A percentile compares a stretch with the other conserved stretches of the same genome.
phyloP scores from a whole-genome alignment of 2,329 filamentous ascomycete genomes.

The Whalleya microplaca region DNA sequence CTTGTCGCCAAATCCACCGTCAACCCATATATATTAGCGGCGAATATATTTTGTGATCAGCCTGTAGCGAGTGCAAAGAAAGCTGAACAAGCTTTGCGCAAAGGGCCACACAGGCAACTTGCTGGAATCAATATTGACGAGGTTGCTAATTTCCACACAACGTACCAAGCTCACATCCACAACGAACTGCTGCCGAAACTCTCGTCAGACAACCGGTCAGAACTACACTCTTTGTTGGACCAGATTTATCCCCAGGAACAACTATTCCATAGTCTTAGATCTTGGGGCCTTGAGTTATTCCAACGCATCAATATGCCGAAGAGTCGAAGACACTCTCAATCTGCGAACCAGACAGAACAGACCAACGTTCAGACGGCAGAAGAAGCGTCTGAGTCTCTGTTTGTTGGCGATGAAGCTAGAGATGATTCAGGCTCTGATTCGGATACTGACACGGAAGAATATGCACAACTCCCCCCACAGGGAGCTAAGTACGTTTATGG shows the following conservation, averaged over 20 bases:
- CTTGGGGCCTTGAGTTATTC: slow-evolving; percentile 29
- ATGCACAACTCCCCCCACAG: slow-evolving; percentile 25
- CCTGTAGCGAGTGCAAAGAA: neutral
- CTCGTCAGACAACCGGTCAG: neutral
- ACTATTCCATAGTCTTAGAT: slow-evolving; percentile 23
- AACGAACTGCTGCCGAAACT: slow-evolving; percentile 13
- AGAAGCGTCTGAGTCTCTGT: slow-evolving; percentile 16
- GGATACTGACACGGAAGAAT: slow-evolving; percentile 22
- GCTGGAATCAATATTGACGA: slow-evolving; percentile 14
- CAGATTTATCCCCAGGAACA: slow-evolving; percentile 12
- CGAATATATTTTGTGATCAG: slow-evolving; percentile 30
- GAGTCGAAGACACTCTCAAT: neutral
- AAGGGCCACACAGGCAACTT: slow-evolving; percentile 28
- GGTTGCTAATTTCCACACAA: slow-evolving; percentile 1
- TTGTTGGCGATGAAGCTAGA: slow-evolving; percentile 12
- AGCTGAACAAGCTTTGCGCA: slow-evolving; percentile 14
- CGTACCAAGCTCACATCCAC: slow-evolving; percentile 15
- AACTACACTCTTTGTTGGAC: slow-evolving; percentile 13
- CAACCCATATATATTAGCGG: slow-evolving; percentile 24
- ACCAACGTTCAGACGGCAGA: neutral
- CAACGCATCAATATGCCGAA: slow-evolving; percentile 6
- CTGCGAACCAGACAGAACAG: neutral
- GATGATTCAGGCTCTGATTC: slow-evolving; percentile 25
- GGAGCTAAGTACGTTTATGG: slow-evolving; percentile 21
- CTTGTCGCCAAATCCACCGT: slow-evolving; percentile 12